phyloP scores from a whole-genome alignment of 352 stramenopile species.

The Thraustotheca clavata region DNA sequence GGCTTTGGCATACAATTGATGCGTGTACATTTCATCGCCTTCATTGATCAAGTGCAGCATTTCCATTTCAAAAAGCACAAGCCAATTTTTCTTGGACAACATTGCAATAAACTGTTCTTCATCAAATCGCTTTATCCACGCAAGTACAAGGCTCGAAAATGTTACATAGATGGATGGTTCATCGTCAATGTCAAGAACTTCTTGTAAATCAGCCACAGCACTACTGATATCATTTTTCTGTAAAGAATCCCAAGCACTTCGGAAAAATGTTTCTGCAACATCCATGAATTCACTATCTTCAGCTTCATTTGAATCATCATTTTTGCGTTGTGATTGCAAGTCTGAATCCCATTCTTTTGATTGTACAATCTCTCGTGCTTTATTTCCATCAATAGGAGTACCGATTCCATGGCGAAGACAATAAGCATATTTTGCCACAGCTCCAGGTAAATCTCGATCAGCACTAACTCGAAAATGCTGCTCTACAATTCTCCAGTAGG shows the following conservation, averaged over 20 bases:
- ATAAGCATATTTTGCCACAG: background rate
- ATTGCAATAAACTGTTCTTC: background rate
- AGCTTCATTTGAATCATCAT: background rate
- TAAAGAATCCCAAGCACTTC: background rate
- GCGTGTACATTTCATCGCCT: constrained; percentile 6
- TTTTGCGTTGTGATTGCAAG: too few species aligned
- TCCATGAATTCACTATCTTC: background rate
- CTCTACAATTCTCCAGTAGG: background rate
- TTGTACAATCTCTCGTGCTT: background rate
- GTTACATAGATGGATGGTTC: background rate
- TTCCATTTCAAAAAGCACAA: background rate
- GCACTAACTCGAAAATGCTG: background rate
- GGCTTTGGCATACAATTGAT: constrained; percentile 3
- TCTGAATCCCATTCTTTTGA: too few species aligned
- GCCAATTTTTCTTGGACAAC: background rate
- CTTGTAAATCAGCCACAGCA: background rate
- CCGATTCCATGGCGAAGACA: background rate
- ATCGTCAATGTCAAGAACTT: background rate
- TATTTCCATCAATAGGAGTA: background rate
- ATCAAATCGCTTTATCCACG: background rate
- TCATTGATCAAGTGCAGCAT: background rate
- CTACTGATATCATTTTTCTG: background rate
- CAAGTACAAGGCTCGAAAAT: background rate
- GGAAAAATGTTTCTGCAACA: background rate
- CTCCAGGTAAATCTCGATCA: background rate